Conservation (phyloP, 805 yeast genomes). For the Wickerhamomyces silvicola region DNA sequence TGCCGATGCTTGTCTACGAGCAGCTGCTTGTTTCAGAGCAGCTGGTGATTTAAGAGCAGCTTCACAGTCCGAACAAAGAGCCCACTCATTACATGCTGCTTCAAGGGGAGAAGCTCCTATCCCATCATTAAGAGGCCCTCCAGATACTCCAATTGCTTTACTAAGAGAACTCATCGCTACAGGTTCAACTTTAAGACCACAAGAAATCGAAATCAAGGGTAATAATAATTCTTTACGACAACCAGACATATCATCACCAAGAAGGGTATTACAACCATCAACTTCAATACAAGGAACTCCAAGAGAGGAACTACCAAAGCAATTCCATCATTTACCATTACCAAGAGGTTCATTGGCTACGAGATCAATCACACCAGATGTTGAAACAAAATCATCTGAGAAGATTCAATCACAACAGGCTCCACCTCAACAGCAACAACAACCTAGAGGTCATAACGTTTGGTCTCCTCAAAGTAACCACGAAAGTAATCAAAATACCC, state of each 20-base stretch:
- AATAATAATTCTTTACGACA: slow-evolving; percentile 7
- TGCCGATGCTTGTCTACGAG: slow-evolving; percentile 49
- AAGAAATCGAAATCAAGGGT: too few species aligned
- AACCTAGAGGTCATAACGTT: not conserved
- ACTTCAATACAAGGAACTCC: slow-evolving; percentile 1
- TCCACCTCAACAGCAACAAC: slow-evolving; percentile 2
- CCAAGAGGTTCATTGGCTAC: slow-evolving; percentile 18
- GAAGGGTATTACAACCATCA: slow-evolving; percentile 1
- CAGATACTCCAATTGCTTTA: slow-evolving; percentile 36
- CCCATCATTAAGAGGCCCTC: slow-evolving; percentile 40
- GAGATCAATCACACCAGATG: slow-evolving; percentile 12
- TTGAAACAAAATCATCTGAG: not conserved
- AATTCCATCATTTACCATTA: slow-evolving; percentile 22
- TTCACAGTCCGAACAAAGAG: slow-evolving; percentile 35
- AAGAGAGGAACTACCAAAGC: slow-evolving; percentile 13
- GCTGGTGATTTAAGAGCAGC: slow-evolving; percentile 40
- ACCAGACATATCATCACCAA: slow-evolving; percentile 4
- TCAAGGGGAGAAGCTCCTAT: slow-evolving; percentile 36
- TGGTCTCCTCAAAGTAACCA: too few species aligned
- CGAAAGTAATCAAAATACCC: too few species aligned
- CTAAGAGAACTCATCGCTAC: slow-evolving; percentile 27
- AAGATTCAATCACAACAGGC: not conserved
- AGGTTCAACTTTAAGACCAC: too few species aligned
- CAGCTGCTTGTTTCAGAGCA: slow-evolving; percentile 42
- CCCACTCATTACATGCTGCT: slow-evolving; percentile 36